Conservation (phyloP, 345 rosid species). For the Hibiscus trionum region DNA sequence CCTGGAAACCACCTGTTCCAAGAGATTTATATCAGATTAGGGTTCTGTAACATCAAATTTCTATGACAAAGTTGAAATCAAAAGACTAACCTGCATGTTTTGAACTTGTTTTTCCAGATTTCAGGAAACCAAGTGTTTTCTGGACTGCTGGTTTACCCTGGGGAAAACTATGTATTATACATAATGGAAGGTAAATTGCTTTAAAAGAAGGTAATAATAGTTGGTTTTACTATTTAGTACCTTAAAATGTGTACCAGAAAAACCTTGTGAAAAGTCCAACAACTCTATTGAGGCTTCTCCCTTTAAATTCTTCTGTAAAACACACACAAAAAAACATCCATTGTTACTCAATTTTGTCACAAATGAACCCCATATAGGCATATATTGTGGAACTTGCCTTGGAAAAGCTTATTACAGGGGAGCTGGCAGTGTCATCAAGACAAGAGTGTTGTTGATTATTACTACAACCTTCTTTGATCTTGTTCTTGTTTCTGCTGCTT, state of each 20-base stretch:
- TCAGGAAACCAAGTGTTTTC: conserved; percentile 33
- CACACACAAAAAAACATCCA: conserved; percentile 1
- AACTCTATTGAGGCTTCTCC: conserved; percentile 30
- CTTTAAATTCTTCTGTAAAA: conserved; percentile 24
- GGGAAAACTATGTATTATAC: background rate
- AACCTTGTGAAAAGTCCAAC: conserved; percentile 37
- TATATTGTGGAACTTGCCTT: conserved; percentile 33
- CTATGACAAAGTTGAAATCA: background rate
- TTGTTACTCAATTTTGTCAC: background rate
- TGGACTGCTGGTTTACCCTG: conserved; percentile 39
- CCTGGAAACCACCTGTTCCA: conserved; percentile 35
- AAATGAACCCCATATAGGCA: background rate
- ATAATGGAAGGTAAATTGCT: background rate
- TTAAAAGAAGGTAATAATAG: background rate
- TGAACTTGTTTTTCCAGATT: conserved; percentile 34
- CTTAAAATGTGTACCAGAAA: conserved; percentile 40
- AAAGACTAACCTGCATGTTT: conserved; percentile 21
- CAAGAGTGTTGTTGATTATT: conserved; percentile 27
- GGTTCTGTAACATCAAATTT: background rate
- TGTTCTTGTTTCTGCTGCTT: conserved; percentile 27
- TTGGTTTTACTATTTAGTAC: conserved; percentile 28
- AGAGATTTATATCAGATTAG: conserved; percentile 2
- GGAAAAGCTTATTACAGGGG: conserved; percentile 32
- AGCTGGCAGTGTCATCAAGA: conserved; percentile 79
- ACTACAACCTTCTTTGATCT: conserved; percentile 24